Evolutionary conservation across 2,329 filamentous ascomycete genomes (phyloP).

Genomic region (Botrytis elliptica): DNA sequence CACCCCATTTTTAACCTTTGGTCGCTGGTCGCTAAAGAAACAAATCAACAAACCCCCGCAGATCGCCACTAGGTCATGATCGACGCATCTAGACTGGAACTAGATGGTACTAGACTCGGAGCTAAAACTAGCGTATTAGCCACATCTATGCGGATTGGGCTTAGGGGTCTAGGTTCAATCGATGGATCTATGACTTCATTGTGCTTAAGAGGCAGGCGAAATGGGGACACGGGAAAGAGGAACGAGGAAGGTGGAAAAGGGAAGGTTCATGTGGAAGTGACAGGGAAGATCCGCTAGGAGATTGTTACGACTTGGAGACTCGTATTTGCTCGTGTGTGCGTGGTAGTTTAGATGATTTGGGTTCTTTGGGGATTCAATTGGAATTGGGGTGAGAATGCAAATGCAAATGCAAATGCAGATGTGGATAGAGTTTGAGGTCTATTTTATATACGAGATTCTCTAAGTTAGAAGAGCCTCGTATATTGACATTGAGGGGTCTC

Average conservation of each 20-base stretch:
- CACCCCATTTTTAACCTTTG: neutral
- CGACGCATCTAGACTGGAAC: neutral
- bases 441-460: neutral
- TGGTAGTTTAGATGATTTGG: neutral
- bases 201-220: neutral
- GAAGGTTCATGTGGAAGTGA: neutral
- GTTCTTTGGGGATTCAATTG: no score
- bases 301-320: neutral
- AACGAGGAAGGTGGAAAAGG: neutral
- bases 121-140: neutral
- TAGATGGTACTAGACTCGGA: neutral
- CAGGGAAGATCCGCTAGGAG: neutral
- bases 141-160: neutral
- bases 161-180: neutral
- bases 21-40: neutral
- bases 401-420: no score
- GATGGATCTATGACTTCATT: conserved; percentile 7
- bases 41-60: neutral
- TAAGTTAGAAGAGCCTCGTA: neutral
- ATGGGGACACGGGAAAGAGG: neutral
- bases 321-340: neutral
- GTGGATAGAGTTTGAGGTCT: neutral
- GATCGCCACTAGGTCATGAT: neutral
- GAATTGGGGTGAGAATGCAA: no score
- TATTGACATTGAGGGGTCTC: neutral